These are phyloP conservation scores for Fusarium veterinarium DNA, from an alignment of 2,329 filamentous ascomycete species.

Conservation along the genomic window DNA sequence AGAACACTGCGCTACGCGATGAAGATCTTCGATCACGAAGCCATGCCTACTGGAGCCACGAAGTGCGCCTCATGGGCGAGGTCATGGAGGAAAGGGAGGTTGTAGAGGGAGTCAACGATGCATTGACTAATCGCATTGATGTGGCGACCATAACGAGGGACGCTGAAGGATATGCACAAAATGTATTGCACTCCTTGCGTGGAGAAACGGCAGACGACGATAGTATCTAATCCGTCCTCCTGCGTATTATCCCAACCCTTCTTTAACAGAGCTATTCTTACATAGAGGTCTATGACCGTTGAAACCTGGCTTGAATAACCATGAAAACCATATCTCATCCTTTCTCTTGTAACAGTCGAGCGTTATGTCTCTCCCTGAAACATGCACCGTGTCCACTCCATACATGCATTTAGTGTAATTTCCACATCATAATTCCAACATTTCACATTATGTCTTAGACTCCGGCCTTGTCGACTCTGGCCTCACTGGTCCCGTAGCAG, in stretches of 20 bases:
- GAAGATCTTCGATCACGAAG: conserved; percentile 72
- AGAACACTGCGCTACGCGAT: conserved; percentile 84
- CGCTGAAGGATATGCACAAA: conserved; percentile 70
- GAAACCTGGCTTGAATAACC: conserved; percentile 25
- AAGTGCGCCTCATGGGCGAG: conserved; percentile 77
- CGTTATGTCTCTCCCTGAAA: conserved; percentile 10
- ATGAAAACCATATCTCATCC: conserved; percentile 28
- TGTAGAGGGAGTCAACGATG: conserved; percentile 75
- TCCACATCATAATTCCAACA: conserved; percentile 11
- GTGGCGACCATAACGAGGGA: conserved; percentile 70
- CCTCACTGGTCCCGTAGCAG: conserved; percentile 54
- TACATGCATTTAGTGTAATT: conserved; percentile 13
- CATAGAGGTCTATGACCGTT: conserved; percentile 42
- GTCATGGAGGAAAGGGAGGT: conserved; percentile 85
- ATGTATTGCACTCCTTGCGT: conserved; percentile 52
- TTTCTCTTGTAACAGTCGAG: conserved; percentile 24
- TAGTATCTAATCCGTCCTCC: conserved; percentile 21
- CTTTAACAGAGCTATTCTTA: conserved; percentile 42
- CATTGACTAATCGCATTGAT: conserved; percentile 72
- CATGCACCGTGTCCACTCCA: conserved; percentile 17
- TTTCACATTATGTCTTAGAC: conserved; percentile 47
- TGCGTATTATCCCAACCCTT: conserved; percentile 40
- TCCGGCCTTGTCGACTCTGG: conserved; percentile 53
- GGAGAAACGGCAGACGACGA: conserved; percentile 32
- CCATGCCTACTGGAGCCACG: conserved; percentile 83